Conservation (phyloP, 768 basidiomycete genomes). For the Paxillus involutus region DNA sequence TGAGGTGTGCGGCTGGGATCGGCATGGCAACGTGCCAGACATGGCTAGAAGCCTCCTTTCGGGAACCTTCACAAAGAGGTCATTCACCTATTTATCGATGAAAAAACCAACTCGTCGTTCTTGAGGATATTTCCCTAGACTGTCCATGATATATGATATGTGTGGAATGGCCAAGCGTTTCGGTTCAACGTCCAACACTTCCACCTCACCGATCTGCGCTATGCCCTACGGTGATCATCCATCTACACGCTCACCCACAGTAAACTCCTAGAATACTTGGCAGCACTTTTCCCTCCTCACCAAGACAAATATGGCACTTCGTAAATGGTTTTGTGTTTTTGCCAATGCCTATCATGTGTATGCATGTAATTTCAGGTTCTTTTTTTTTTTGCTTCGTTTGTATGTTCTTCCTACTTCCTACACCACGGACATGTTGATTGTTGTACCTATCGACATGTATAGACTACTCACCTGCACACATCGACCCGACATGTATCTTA, state of each 20-base stretch:
- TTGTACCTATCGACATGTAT: constrained; percentile 16
- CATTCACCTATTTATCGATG: constrained; percentile 25
- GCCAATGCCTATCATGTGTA: constrained; percentile 1
- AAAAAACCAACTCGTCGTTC: constrained; percentile 21
- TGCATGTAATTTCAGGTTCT: constrained; percentile 5
- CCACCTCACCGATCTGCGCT: background rate
- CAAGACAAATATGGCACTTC: constrained; percentile 6
- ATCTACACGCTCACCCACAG: constrained; percentile 11
- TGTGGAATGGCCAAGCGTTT: constrained; percentile 12
- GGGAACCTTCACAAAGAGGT: constrained; percentile 5
- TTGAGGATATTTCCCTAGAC: constrained; percentile 28
- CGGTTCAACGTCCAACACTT: background rate
- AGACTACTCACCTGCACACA: constrained; percentile 15
- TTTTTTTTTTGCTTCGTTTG: constrained; percentile 9
- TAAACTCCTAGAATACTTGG: constrained; percentile 7
- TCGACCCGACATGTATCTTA: constrained; percentile 15
- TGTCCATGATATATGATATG: constrained; percentile 8
- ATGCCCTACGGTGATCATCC: background rate
- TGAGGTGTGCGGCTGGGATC: constrained; percentile 24
- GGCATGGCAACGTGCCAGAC: constrained; percentile 22
- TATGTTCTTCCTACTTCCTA: constrained; percentile 17
- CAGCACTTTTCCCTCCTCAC: constrained; percentile 3
- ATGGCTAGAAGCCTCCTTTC: constrained; percentile 18
- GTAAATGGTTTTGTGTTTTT: constrained; percentile 6
- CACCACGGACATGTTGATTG: constrained; percentile 3